Evolutionary conservation across 768 basidiomycete species (phyloP), one percentile per base, ranked within the genome.

Genomic region (Panaeolus cyanescens): DNA sequence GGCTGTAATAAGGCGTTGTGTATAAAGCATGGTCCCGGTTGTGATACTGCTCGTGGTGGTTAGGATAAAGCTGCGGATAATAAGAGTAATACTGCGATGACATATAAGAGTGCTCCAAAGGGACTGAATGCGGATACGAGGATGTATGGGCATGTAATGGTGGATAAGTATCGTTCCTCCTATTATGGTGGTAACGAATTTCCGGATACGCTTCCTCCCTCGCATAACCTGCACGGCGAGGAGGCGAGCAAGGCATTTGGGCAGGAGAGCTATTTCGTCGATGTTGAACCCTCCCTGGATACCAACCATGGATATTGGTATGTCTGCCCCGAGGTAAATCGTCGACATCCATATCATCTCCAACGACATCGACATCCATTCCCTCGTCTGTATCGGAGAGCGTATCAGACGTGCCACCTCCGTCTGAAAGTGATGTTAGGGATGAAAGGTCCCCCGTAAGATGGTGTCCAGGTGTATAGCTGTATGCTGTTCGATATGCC

Each of bases 271-370:
- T 22, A 12, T 42, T 42, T 9, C 39, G 39, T 42, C 39, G 19
- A 22, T 12, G 39, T 7, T n/a, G 39, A 20, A 28, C 7, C 45
- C 45, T 28, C 22, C 5, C 4, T 13, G 28, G 45, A 15, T 50
- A 28, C 45, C 45, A 28, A 15, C 45, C 25, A 15, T 25, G 25
- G 22, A 50, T 15, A 15, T 15, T 50, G 3, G 25, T 12, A 13
- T 28, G n/a, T 7, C 42, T 34, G 4, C 19, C 54, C 19, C 17
- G 25, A 3, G 62, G 45, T 20, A 33, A 15, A 15, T 55, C 42
- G 12, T 64, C 59, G 8, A 64, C 55, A 36, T 65, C 64, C 32
- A 57, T 39, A 32, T 19, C 32, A 25, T 62, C 59, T 6, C 37
- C 28, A 17, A 30, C 34, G 31, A 58, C 36, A 8, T 58, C 36